Evolutionary conservation across 1,284 basidiomycete species (phyloP), one percentile per base, ranked within the genome.

Genomic region (Singerocomus inundabilis): DNA sequence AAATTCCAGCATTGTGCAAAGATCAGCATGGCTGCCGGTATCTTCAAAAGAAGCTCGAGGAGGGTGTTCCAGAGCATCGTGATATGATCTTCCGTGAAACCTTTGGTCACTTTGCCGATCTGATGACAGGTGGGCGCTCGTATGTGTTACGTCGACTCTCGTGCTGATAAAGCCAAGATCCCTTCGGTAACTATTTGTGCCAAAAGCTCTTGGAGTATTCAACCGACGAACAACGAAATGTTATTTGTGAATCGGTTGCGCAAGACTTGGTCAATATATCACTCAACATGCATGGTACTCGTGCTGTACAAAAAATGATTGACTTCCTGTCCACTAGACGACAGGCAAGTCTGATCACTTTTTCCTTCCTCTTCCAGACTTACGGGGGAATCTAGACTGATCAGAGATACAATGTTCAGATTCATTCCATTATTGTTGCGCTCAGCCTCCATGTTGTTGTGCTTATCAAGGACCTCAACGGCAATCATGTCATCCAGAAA

Each of bases 31-130:
- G 97, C 4, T 99, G 97, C 68, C 85, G 97, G 33, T 99, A 98
- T 69, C 75, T 99, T 50, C 97, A 99, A 72, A 99, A 99, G 84
- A 99, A 99, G 74, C 80, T 99, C 34, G 97, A 99, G 70, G 97
- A 99, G 66, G 91, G 91, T 53, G 82, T 89, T 54, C 82, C 93
- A 13, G 91, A 95, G 69, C 93, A 98, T 72, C 86, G 97, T 51
- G 97, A 99, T 67, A 95, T 99, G 90, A 99, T 99, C 70, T 99
- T 98, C 79, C 82, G 90, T 57, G 97, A 99, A 76, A 98, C 96
- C 2, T 99, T 97, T 63, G 86, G 88, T 48, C 95, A 98, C 68
- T 99, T 99, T 70, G 91, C 96, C 45, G 97, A 99, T 63, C 80
- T 99, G 57, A 99, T 99, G 97, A 99, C 92, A 40, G 89, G 89